Conservation (phyloP, 345 rosid species). For the Lagerstroemia speciosa region DNA sequence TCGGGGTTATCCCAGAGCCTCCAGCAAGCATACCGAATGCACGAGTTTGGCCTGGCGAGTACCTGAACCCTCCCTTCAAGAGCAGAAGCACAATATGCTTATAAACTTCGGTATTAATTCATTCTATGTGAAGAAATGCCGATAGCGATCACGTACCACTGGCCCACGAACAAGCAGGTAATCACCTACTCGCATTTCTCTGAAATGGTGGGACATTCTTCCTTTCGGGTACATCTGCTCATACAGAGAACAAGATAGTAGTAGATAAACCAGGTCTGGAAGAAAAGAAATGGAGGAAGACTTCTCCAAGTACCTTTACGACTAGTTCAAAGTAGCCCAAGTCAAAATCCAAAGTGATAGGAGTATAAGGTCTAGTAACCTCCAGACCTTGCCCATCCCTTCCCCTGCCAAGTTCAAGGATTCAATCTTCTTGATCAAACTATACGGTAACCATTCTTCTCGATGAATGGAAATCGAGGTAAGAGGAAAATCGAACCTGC, state of each 20-base stretch:
- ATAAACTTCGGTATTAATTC: not conserved
- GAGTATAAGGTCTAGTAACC: slow-evolving; percentile 43
- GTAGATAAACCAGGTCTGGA: slow-evolving; percentile 13
- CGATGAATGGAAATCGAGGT: not conserved
- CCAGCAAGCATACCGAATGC: slow-evolving; percentile 53
- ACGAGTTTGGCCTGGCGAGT: slow-evolving; percentile 29
- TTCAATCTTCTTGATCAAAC: not conserved
- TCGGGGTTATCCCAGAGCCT: slow-evolving; percentile 48
- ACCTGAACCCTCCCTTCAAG: slow-evolving; percentile 33
- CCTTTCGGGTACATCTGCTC: slow-evolving; percentile 44
- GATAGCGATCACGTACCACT: slow-evolving; percentile 22
- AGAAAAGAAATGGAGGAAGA: no score
- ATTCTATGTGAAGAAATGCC: not conserved
- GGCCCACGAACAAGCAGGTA: slow-evolving; percentile 40
- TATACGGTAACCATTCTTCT: not conserved
- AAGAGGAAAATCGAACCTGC: slow-evolving; percentile 16
- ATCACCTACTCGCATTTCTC: slow-evolving; percentile 33
- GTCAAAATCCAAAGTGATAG: no score
- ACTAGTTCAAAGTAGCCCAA: no score
- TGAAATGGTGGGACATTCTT: slow-evolving; percentile 48
- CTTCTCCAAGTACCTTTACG: no score
- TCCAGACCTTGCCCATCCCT: slow-evolving; percentile 29
- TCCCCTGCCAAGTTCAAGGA: slow-evolving; percentile 23
- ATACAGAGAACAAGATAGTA: not conserved
- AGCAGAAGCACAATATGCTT: not conserved